These are phyloP conservation scores for Tagetes erecta DNA, from an alignment of 129 eudicot genomes.

Conservation along the genomic window DNA sequence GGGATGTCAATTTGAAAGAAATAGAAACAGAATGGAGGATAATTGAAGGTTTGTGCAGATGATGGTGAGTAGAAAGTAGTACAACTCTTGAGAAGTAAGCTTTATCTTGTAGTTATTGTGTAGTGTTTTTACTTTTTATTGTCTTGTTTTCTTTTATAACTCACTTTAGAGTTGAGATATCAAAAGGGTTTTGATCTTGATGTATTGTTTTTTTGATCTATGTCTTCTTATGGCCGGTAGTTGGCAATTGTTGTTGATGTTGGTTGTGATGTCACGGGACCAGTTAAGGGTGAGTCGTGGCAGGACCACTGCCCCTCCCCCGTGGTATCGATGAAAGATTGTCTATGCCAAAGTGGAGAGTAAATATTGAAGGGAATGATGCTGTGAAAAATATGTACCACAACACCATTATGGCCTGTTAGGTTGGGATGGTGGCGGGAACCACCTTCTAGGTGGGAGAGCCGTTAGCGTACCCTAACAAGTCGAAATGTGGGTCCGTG, in stretches of 20 bases:
- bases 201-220: not conserved
- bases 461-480: not conserved
- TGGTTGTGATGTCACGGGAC: not conserved
- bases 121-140: not conserved
- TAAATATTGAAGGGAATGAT: too few species aligned
- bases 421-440: too few species aligned
- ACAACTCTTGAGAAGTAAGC: not conserved
- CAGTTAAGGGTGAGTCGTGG: not conserved
- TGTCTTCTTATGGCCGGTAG: not conserved
- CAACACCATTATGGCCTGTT: too few species aligned
- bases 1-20: constrained; percentile 22
- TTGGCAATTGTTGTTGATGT: not conserved
- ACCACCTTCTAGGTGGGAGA: not conserved
- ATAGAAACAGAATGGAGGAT: constrained; percentile 14
- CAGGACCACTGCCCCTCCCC: too few species aligned
- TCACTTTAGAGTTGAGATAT: not conserved
- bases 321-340: too few species aligned
- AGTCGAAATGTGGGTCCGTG: not conserved
- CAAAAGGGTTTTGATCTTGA: not conserved
- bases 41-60: constrained; percentile 29
- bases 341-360: too few species aligned
- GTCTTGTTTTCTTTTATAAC: not conserved
- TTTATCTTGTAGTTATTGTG: not conserved
- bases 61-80: constrained; percentile 4
- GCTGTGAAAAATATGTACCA: too few species aligned